Conservation (phyloP, 2,329 filamentous ascomycete species). For the Verticillium zaregamsianum region DNA sequence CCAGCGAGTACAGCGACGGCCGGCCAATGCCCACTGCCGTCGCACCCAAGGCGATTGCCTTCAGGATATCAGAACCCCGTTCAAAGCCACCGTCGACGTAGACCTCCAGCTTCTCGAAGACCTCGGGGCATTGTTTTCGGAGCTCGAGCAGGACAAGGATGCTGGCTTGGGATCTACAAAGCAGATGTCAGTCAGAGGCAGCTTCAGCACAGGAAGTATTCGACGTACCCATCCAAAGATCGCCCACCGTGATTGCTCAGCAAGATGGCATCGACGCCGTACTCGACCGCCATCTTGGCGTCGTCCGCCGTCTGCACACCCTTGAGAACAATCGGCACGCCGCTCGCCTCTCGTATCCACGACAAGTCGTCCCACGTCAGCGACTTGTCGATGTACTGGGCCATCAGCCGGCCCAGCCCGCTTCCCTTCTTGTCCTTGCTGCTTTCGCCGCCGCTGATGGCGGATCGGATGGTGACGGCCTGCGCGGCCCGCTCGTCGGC, state of each 20-base stretch:
- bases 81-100: conserved; percentile 62
- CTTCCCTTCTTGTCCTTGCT: conserved; percentile 48
- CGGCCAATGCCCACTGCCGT: conserved; percentile 60
- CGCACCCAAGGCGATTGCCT: conserved; percentile 61
- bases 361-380: conserved; percentile 60
- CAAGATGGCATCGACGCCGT: conserved; percentile 63
- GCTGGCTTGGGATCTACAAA: not conserved
- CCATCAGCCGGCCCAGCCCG: conserved; percentile 47
- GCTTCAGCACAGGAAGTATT: conserved; percentile 49
- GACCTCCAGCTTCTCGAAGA: conserved; percentile 58
- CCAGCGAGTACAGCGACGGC: conserved; percentile 53
- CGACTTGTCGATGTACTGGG: conserved; percentile 43
- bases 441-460: conserved; percentile 35
- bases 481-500: conserved; percentile 48
- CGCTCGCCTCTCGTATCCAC: conserved; percentile 55
- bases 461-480: conserved; percentile 33
- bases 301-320: conserved; percentile 66
- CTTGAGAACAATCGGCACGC: conserved; percentile 59
- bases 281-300: conserved; percentile 54
- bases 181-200: conserved; percentile 11
- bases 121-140: conserved; percentile 53
- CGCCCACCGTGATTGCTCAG: conserved; percentile 69
- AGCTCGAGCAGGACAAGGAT: conserved; percentile 49
- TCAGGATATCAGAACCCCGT: conserved; percentile 66
- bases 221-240: conserved; percentile 42